Evolutionary conservation across 148 eudicot species (phyloP).

Genomic region (Heliosperma pusillum): DNA sequence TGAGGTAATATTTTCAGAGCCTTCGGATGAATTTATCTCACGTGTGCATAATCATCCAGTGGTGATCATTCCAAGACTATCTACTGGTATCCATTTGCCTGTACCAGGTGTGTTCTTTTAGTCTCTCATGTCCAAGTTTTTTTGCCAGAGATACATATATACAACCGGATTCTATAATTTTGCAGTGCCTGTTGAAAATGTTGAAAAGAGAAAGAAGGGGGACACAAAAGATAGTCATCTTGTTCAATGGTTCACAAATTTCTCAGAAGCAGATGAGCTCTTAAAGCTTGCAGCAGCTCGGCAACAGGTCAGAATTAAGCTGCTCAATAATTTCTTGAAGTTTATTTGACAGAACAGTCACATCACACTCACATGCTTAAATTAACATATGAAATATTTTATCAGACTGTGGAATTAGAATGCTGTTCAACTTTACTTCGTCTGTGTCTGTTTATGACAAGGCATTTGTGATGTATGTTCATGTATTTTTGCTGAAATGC

Average conservation of each 20-base stretch:
- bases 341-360: neutral
- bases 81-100: conserved; percentile 40
- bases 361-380: too few relatives aligned
- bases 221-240: conserved; percentile 55
- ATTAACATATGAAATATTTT: neutral
- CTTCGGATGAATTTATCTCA: conserved; percentile 50
- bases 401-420: neutral
- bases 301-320: conserved; percentile 47
- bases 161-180: neutral
- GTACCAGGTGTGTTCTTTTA: conserved; percentile 33
- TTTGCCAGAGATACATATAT: conserved; percentile 11
- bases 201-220: conserved; percentile 33
- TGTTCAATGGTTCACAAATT: conserved; percentile 63
- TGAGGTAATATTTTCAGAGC: conserved; percentile 70
- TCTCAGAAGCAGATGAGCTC: conserved; percentile 79
- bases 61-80: conserved; percentile 46
- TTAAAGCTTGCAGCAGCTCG: conserved; percentile 79
- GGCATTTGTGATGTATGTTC: neutral
- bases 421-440: neutral
- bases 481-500: neutral
- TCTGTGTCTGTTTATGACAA: neutral
- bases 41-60: conserved; percentile 69
- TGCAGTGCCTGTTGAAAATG: conserved; percentile 40
- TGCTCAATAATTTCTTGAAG: neutral
- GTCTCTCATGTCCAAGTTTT: neutral